A percentile compares a stretch with the other conserved stretches of the same genome.
Evolutionary conservation across 148 eudicot species (phyloP).

Genomic region (Gaultheria prostrata): DNA sequence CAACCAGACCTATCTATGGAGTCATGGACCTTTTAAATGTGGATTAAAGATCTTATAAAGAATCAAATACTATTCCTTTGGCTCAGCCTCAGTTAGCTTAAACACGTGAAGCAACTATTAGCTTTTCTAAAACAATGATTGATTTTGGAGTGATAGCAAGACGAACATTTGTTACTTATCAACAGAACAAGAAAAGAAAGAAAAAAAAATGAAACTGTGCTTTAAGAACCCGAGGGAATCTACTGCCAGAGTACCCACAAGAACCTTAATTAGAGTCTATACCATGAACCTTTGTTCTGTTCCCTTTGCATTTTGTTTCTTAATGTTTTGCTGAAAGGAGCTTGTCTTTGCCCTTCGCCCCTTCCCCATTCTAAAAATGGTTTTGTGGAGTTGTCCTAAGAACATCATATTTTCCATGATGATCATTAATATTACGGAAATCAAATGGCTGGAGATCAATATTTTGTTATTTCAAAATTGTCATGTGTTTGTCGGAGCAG

Average conservation of each 20-base stretch:
- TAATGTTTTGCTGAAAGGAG: not conserved
- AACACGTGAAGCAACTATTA: too few relatives aligned
- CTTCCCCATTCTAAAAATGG: not conserved
- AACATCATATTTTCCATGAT: not conserved
- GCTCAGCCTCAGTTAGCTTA: too few relatives aligned
- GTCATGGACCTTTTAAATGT: too few relatives aligned
- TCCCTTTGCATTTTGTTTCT: not conserved
- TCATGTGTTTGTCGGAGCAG: slow-evolving; percentile 6
- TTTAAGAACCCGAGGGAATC: not conserved
- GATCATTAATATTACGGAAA: not conserved
- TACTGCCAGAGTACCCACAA: not conserved
- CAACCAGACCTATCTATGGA: too few relatives aligned
- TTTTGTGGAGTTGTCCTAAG: not conserved
- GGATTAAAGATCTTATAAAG: too few relatives aligned
- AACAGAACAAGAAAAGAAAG: too few relatives aligned
- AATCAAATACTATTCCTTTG: too few relatives aligned
- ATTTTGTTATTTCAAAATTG: not conserved
- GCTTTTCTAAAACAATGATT: too few relatives aligned
- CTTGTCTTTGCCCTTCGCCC: not conserved
- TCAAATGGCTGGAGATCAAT: not conserved
- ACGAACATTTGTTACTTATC: too few relatives aligned
- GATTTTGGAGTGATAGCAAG: too few relatives aligned
- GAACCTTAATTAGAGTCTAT: not conserved
- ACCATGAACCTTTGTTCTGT: not conserved
- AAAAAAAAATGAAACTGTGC: not conserved